Evolutionary conservation across 805 yeast genomes (phyloP), one percentile per base, ranked within the genome.

Genomic region (Suhomyces kilbournensis): DNA sequence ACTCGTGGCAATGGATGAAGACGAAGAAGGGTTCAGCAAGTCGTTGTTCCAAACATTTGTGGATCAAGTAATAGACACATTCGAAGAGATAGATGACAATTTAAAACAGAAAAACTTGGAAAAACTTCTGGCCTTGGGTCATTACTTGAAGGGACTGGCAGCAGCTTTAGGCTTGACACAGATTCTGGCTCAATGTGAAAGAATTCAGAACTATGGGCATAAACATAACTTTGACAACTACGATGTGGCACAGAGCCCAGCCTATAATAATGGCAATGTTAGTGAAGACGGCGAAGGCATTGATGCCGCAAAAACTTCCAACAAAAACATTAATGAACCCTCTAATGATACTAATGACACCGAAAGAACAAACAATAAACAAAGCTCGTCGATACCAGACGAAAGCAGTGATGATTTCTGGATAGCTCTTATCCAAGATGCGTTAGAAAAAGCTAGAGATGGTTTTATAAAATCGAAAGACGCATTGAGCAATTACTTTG

Each of bases 1-100:
- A 73, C 78, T 94, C 53, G 80, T 92, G 48, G 85, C 89, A 49
- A 92, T 94, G 97, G 99, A 94, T 69, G 97, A 93, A 64, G 98
- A 93, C 62, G 96, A 88, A 64, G 94, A 92, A 53, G 97, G 90
- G 7, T 94, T 94, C 74, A 85, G 93, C 32, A 76, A 83, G 60
- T 79, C 87, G 35, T 76, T 94, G 52, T 86, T 93, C 50, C 81
- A 81, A 54, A 91, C 96, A 30, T 93, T 89, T 68, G 89, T 87
- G 53, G 96, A 90, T 52, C 99, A 94, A 71, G 97, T 96, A 5
- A 77, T 78, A 53, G 86, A 84, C 17, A 93, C 96, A 0, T 88
- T 92, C 62, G 73, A 70, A 38, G 83, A 88, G 56, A 88, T 94
- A 66, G 86, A 85, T 52, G 70, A 70, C 7, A 79, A 82, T n/a